These are phyloP conservation scores for Aristolochia fimbriata DNA, from an alignment of 164 flowering plant genomes.

Conservation along the genomic window DNA sequence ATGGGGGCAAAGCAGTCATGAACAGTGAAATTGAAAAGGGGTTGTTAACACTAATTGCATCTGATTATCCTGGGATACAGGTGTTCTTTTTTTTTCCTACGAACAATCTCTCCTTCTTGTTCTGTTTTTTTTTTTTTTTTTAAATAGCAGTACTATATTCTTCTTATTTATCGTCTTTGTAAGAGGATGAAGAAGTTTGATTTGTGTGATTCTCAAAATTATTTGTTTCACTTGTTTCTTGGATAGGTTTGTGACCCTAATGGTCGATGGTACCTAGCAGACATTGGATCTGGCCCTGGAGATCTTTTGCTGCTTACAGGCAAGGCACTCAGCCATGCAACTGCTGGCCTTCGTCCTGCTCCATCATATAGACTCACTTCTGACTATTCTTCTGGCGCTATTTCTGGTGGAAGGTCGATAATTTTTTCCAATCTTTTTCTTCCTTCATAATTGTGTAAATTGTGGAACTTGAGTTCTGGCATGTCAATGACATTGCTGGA, in stretches of 20 bases:
- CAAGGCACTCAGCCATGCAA: slow-evolving; percentile 90
- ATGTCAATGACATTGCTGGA: background rate
- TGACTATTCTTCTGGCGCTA: slow-evolving; percentile 33
- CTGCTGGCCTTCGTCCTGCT: slow-evolving; percentile 91
- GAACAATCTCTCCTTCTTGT: background rate
- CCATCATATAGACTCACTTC: slow-evolving; percentile 54
- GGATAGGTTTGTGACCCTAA: slow-evolving; percentile 87
- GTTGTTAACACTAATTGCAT: slow-evolving; percentile 65
- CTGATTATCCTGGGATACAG: slow-evolving; percentile 82
- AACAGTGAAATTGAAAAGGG: slow-evolving; percentile 83
- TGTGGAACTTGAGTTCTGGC: too few relatives aligned
- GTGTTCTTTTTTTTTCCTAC: slow-evolving; percentile 19
- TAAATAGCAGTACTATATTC: background rate
- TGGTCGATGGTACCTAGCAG: slow-evolving; percentile 91
- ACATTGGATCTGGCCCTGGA: slow-evolving; percentile 55
- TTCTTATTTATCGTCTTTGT: too few relatives aligned
- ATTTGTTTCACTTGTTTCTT: slow-evolving; percentile 19
- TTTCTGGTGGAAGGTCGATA: slow-evolving; percentile 52
- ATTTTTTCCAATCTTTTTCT: background rate
- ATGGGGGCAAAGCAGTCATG: slow-evolving; percentile 48
- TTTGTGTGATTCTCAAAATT: slow-evolving; percentile 16
- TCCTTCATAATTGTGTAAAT: too few relatives aligned
- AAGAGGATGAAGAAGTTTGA: too few relatives aligned
- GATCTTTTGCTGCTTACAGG: slow-evolving; percentile 81
- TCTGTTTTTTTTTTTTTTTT: background rate